Base-by-base conservation (phyloP, 768 basidiomycete species). In the Phylloporus sp. region DNA sequence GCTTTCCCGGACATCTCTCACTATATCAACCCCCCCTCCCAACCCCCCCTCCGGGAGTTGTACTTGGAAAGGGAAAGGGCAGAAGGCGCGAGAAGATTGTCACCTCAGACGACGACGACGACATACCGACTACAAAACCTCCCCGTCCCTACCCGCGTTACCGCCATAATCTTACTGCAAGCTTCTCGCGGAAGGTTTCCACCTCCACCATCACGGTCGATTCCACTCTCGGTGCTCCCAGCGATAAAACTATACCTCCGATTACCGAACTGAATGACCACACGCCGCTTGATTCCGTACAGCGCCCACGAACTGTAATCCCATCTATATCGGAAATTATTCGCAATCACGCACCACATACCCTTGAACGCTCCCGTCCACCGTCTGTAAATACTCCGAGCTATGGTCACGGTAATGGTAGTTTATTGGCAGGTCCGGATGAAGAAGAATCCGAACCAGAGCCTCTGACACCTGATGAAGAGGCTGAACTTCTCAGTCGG, bases 281-380 rank as follows among this genome's bases (percentile, higher is more conserved):
- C 36, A 23, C 55, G 0, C 40, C 56, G 7, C 31, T 48, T 23
- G 38, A 45, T 58, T 47, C 44, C 40, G 46, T 61, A 53, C 61
- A 65, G 43, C 69, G 63, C 27, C 65, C 61, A 63, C 81, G 81
- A 66, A 73, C 72, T 18, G 64, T 85, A 45, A 80, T 84, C 7
- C 91, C 91, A 42, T 88, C 89, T 13, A 94, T 94, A 64, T 87
- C 86, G 35, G 91, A 94, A 50, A 94, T 94, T 54, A 93, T 94
- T 54, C 84, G 86, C 26, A 80, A 80, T 24, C 83, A 92, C 39
- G 83, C 84, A 3, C 87, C 88, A n/a, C 74, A 72, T 20, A 73
- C 79, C 57, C 70, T 72, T 45, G 81, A 67, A 66, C 26, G 79
- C 35, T 70, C 76, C n/a, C 74, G 76, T 34, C 75, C 76, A 27